Percentiles rank a stretch among this genome's conserved stretches.
phyloP scores from a whole-genome alignment of 108 stramenopile genomes.

The Fistulifera pelliculosa region DNA sequence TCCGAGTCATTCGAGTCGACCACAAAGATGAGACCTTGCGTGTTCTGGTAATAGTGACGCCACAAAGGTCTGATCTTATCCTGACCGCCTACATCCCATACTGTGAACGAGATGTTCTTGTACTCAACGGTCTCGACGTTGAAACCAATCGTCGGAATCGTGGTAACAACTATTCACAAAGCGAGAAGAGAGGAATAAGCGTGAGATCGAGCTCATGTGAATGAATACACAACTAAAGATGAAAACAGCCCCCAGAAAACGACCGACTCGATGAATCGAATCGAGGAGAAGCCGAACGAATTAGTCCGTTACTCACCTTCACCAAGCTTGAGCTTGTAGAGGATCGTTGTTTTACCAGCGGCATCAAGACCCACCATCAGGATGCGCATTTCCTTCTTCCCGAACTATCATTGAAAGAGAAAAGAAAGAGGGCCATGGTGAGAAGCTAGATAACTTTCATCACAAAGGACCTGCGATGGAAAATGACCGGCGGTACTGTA shows the following conservation, averaged over 20 bases:
- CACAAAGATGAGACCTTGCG: conserved; percentile 96
- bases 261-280: too few relatives aligned
- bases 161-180: conserved; percentile 12
- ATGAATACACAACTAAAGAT: neutral
- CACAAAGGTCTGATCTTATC: conserved; percentile 97
- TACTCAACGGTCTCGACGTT: conserved; percentile 92
- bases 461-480: conserved; percentile 2
- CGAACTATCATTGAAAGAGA: conserved; percentile 47
- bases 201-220: neutral
- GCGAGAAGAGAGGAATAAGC: neutral
- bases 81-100: conserved; percentile 99
- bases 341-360: conserved; percentile 99
- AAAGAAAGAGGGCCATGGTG: conserved; percentile 9
- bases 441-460: neutral
- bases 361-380: conserved; percentile 99
- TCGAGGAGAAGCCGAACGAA: neutral
- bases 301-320: conserved; percentile 47
- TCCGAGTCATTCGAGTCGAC: conserved; percentile 97
- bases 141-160: conserved; percentile 54
- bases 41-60: conserved; percentile 99
- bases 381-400: conserved; percentile 99
- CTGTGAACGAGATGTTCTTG: conserved; percentile 91
- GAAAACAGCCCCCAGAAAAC: too few relatives aligned
- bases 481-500: conserved; percentile 29
- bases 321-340: conserved; percentile 99